Base-by-base conservation (phyloP, 176 grass and related monocot species). In the Melocanna baccifera region DNA sequence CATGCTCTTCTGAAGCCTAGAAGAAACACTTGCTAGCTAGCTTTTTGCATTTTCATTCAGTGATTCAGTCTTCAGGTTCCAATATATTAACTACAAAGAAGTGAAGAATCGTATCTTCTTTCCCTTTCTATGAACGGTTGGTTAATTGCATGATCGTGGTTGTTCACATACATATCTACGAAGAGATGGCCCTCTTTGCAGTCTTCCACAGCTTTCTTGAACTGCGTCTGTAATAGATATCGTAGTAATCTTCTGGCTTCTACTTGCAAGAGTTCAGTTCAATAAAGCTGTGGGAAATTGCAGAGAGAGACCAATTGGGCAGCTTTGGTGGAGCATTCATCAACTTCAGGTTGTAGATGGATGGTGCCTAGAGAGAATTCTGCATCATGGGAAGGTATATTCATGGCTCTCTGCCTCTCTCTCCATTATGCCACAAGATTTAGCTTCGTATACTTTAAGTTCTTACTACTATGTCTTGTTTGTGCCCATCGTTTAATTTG, bases 181-280 rank as follows among this genome's bases (percentile, higher is more conserved):
- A 41, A 68, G 57, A 36, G 51, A 89, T 93, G 95, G 85, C 67
- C 93, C 88, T 96, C 90, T 94, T 78, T 96, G 97, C 90, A 74
- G 37, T 99, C 90, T 99, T 99, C 97, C 97, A 99, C 97, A 94
- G 93, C 97, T 99, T 99, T 99, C 97, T 99, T 99, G 97, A 99
- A 99, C 97, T 99, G 93, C 87, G 86, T 88, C 75, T 69, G 47
- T 32, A 55, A 56, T 81, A 58, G 67, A 73, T 20, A 28, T n/a
- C n/a, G 4, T 29, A 68, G 22, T 4, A 75, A 5, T 32, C 37
- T 41, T 50, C 15, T 37, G 11, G 55, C 47, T 91, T 86, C 66
- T 85, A 1, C 84, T 47, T 67, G 30, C 50, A 47, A 19, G 57
- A 66, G 19, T 84, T 85, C 85, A 86, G 94, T 97, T 97, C 94